phyloP scores from a whole-genome alignment of 805 yeast genomes.

The Danielia oregonensis region DNA sequence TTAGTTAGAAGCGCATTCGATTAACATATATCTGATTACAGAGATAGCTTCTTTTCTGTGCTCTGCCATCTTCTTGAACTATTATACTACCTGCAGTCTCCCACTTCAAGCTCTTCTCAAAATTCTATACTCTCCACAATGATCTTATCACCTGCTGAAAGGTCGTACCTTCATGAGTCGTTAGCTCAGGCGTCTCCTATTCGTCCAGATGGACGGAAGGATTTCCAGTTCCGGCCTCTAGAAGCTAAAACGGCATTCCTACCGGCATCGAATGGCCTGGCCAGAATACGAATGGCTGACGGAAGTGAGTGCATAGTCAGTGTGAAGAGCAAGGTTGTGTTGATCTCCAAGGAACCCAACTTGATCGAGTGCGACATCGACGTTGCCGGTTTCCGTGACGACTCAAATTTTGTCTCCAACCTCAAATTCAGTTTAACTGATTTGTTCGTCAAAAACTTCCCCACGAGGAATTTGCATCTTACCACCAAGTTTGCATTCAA shows the following conservation, averaged over 20 bases:
- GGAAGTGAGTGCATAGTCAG: conserved; percentile 94
- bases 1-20: too few species aligned
- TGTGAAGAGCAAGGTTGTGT: conserved; percentile 78
- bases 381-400: conserved; percentile 76
- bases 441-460: conserved; percentile 50
- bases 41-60: too few species aligned
- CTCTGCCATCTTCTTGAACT: too few species aligned
- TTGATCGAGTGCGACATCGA: conserved; percentile 76
- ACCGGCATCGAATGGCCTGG: conserved; percentile 89
- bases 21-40: too few species aligned
- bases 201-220: conserved; percentile 82
- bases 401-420: conserved; percentile 62
- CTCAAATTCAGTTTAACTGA: conserved; percentile 60
- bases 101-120: background rate
- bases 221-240: conserved; percentile 76
- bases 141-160: conserved; percentile 74
- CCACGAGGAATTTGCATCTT: conserved; percentile 49
- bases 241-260: conserved; percentile 79
- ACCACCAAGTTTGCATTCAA: conserved; percentile 75
- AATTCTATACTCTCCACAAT: conserved; percentile 25
- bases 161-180: conserved; percentile 73
- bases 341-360: conserved; percentile 35
- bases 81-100: background rate
- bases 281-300: conserved; percentile 79
- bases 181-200: conserved; percentile 54